These are phyloP conservation scores for Chaetomiaceae sp. DNA, from an alignment of 2,329 filamentous ascomycete genomes.

Conservation along the genomic window DNA sequence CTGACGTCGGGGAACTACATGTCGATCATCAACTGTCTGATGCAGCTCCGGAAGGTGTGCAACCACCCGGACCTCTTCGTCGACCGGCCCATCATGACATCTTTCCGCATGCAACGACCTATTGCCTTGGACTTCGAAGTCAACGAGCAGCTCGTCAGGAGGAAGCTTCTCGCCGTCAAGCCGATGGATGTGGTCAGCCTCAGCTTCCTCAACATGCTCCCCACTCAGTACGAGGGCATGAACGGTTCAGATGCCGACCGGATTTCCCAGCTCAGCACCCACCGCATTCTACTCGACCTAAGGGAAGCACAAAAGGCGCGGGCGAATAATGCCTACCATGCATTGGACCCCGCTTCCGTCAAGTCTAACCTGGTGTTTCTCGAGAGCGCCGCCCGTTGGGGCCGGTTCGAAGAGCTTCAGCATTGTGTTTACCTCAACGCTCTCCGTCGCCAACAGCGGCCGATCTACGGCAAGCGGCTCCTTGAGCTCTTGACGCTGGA, in stretches of 20 bases:
- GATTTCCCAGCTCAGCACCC: constrained; percentile 64
- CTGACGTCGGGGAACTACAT: constrained; percentile 91
- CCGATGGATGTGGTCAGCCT: constrained; percentile 64
- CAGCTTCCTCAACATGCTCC: constrained; percentile 73
- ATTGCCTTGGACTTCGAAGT: constrained; percentile 68
- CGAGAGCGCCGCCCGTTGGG: constrained; percentile 65
- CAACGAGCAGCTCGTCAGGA: constrained; percentile 66
- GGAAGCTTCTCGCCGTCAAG: constrained; percentile 56
- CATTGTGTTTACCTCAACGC: constrained; percentile 77
- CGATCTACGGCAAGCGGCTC: constrained; percentile 76
- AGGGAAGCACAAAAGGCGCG: constrained; percentile 64
- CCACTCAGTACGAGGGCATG: constrained; percentile 62
- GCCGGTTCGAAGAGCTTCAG: constrained; percentile 71
- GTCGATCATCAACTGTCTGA: constrained; percentile 95
- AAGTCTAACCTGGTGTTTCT: constrained; percentile 67
- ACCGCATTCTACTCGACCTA: constrained; percentile 63
- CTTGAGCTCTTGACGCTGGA: constrained; percentile 68
- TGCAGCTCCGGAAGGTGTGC: constrained; percentile 96
- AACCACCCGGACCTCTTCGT: constrained; percentile 98
- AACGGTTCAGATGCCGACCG: constrained; percentile 51
- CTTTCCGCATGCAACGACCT: constrained; percentile 83
- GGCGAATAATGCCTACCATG: constrained; percentile 50
- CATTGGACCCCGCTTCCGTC: constrained; percentile 61
- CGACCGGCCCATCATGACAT: constrained; percentile 92
- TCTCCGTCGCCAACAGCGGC: constrained; percentile 71